Evolutionary conservation across 2,329 filamentous ascomycete genomes (phyloP).

Genomic region (Botrytis cinerea): DNA sequence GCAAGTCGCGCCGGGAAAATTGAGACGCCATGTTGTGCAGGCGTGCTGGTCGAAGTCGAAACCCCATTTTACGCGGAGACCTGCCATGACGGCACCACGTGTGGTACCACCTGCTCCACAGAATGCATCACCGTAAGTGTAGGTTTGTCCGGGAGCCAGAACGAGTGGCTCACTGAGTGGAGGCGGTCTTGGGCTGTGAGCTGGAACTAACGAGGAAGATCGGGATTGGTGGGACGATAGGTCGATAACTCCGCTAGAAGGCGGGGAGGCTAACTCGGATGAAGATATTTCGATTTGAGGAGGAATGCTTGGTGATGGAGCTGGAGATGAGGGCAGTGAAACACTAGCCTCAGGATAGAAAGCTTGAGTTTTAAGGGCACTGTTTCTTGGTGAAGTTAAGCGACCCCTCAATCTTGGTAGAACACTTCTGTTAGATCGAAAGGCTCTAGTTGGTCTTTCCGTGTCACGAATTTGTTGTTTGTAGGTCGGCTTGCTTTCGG

Average conservation of each 20-base stretch:
- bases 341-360: not conserved
- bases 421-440: not conserved
- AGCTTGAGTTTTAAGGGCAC: not conserved
- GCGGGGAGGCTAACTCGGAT: conserved; percentile 28
- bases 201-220: not conserved
- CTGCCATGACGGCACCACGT: conserved; percentile 59
- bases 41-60: conserved; percentile 57
- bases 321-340: not conserved
- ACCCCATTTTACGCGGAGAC: conserved; percentile 59
- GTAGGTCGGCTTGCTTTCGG: too few species aligned
- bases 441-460: not conserved
- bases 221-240: not conserved
- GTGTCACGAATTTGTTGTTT: not conserved
- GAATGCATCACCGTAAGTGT: conserved; percentile 72
- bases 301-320: conserved; percentile 9
- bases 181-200: conserved; percentile 22
- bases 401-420: not conserved
- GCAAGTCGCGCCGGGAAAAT: conserved; percentile 46
- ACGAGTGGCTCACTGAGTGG: conserved; percentile 25
- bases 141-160: conserved; percentile 48
- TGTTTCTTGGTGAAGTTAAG: not conserved
- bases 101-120: conserved; percentile 74
- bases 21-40: conserved; percentile 34
- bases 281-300: conserved; percentile 26
- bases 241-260: conserved; percentile 34